Percentiles rank a stretch among this genome's conserved stretches.
These are phyloP conservation scores for Quercus cerris DNA, from an alignment of 306 rosid genomes.

Conservation along the genomic window DNA sequence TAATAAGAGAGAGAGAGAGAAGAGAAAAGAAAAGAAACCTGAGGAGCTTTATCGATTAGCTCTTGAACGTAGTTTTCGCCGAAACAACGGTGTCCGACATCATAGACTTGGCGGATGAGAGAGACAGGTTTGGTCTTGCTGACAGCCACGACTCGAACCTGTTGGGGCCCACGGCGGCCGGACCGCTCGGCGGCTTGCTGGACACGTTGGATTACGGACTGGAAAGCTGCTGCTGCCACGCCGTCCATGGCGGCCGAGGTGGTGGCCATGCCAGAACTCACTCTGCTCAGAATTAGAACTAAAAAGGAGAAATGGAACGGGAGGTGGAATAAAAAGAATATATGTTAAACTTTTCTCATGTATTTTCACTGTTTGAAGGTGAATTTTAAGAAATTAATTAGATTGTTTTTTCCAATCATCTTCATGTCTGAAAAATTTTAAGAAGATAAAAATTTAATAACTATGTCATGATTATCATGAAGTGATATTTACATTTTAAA, in stretches of 20 bases:
- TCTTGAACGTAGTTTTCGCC: slow-evolving; percentile 97
- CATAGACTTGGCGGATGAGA: slow-evolving; percentile 64
- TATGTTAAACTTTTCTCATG: no score
- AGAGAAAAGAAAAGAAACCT: slow-evolving; percentile 32
- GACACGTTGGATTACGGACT: slow-evolving; percentile 55
- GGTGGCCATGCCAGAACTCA: slow-evolving; percentile 32
- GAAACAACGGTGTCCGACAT: slow-evolving; percentile 84
- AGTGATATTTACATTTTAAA: no score
- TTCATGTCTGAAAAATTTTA: no score
- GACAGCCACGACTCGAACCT: slow-evolving; percentile 74
- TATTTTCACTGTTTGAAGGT: no score
- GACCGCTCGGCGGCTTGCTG: slow-evolving; percentile 63
- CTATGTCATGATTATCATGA: no score
- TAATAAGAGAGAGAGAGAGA: no score
- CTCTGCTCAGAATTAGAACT: no score
- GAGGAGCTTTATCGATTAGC: slow-evolving; percentile 74
- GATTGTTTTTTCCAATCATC: no score
- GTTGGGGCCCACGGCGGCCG: slow-evolving; percentile 43
- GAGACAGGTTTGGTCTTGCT: slow-evolving; percentile 83
- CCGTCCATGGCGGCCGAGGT: slow-evolving; percentile 42
- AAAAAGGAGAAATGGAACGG: no score
- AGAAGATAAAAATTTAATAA: no score
- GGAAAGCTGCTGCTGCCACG: slow-evolving; percentile 40
- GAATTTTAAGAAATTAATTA: no score
- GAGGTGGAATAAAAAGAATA: no score